phyloP scores from a whole-genome alignment of 352 stramenopile species.

The Elongisporangium senticosum region DNA sequence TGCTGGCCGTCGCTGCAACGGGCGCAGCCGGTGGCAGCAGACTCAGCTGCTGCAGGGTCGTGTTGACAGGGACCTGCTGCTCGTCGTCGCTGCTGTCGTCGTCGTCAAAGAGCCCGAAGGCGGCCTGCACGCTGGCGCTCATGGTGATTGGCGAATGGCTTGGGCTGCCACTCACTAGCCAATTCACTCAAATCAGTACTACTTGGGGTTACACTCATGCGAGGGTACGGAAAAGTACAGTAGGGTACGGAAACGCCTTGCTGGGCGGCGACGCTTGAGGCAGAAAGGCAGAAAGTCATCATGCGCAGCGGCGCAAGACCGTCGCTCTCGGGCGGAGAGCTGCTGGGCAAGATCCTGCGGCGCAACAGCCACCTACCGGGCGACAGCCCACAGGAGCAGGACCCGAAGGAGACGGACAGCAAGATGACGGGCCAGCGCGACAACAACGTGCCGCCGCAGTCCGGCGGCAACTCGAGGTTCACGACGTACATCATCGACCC shows the following conservation, averaged over 20 bases:
- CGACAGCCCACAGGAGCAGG: background rate
- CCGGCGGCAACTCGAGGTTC: constrained; percentile 9
- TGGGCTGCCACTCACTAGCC: background rate
- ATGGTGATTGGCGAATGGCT: constrained; percentile 10
- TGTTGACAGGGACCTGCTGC: constrained; percentile 8
- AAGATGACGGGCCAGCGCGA: background rate
- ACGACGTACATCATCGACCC: constrained; percentile 15
- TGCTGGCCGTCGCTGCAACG: constrained; percentile 7
- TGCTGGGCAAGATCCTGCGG: constrained; percentile 19
- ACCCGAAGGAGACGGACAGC: constrained; percentile 2
- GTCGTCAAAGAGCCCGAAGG: constrained; percentile 81
- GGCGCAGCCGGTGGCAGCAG: constrained; percentile 1
- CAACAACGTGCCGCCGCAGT: background rate
- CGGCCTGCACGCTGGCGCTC: constrained; percentile 57
- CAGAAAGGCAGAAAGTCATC: constrained; percentile 2
- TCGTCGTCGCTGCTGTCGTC: constrained; percentile 66
- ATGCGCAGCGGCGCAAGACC: constrained; percentile 15
- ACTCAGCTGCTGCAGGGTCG: constrained; percentile 15
- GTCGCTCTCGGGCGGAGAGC: constrained; percentile 10
- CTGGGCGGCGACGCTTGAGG: background rate
- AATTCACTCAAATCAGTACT: background rate
- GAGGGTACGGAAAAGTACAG: background rate
- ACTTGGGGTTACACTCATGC: background rate
- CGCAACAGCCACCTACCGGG: constrained; percentile 8
- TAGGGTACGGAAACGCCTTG: background rate